A percentile compares a stretch with the other conserved stretches of the same genome.
Evolutionary conservation across 1,284 basidiomycete species (phyloP).

Genomic region (Golubevia sp.): DNA sequence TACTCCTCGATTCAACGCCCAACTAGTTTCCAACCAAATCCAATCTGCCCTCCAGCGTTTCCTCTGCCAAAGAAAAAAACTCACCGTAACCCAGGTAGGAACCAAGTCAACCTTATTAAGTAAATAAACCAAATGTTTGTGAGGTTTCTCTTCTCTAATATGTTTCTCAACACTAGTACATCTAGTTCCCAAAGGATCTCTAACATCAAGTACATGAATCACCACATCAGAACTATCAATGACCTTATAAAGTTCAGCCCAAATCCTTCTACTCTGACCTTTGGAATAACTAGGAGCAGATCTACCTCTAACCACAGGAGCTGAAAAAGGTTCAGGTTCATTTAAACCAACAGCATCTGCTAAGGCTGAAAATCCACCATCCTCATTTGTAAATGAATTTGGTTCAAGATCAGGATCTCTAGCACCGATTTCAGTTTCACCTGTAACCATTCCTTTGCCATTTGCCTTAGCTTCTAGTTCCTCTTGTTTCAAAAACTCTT

Average conservation of each 20-base stretch:
- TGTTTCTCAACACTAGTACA: conserved; percentile 94
- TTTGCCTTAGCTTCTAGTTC: conserved; percentile 35
- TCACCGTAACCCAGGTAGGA: conserved; percentile 97
- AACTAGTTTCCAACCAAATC: too few relatives aligned
- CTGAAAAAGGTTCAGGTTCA: conserved; percentile 38
- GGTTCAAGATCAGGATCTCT: conserved; percentile 11
- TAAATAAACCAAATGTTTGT: conserved; percentile 94
- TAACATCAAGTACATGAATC: conserved; percentile 92
- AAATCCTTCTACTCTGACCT: conserved; percentile 72
- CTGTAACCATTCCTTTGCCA: conserved; percentile 51
- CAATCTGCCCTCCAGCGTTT: too few relatives aligned
- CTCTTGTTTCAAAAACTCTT: conserved; percentile 38
- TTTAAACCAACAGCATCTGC: conserved; percentile 10
- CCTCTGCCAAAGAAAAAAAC: conserved; percentile 63
- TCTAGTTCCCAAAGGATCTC: conserved; percentile 94
- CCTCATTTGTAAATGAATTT: conserved; percentile 49
- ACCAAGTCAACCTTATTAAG: conserved; percentile 99
- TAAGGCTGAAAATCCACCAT: neutral
- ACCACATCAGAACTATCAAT: conserved; percentile 98
- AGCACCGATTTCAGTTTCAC: conserved; percentile 51
- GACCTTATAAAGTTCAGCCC: conserved; percentile 98
- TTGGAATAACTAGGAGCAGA: conserved; percentile 59
- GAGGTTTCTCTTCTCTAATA: conserved; percentile 91
- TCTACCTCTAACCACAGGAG: conserved; percentile 52
- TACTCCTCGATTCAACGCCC: too few relatives aligned